Conservation (phyloP, 2,329 filamentous ascomycete genomes). For the Cercospora sp. region DNA sequence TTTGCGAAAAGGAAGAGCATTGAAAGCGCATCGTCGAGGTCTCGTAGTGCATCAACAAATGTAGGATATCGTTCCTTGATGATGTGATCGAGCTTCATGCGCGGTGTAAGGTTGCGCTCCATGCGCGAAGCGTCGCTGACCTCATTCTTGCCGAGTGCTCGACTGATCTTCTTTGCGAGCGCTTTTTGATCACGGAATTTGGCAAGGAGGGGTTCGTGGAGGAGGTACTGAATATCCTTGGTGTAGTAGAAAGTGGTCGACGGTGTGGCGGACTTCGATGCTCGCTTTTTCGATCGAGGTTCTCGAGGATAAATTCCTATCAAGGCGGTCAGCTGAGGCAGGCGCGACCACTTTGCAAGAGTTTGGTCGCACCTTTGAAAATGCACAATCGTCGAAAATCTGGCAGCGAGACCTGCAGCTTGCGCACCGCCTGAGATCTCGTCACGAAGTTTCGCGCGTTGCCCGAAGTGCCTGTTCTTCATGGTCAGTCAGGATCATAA, state of each 20-base stretch:
- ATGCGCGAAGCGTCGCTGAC: conserved; percentile 82
- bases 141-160: conserved; percentile 87
- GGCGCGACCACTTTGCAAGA: background rate
- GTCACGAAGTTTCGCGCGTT: conserved; percentile 98
- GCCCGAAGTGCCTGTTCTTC: conserved; percentile 69
- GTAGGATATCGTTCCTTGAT: conserved; percentile 98
- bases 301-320: conserved; percentile 91
- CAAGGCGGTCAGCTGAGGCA: background rate
- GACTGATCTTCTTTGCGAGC: conserved; percentile 95
- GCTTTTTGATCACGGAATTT: conserved; percentile 98
- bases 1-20: conserved; percentile 98
- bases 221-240: conserved; percentile 97
- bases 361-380: conserved; percentile 71
- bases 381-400: conserved; percentile 99
- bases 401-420: conserved; percentile 93
- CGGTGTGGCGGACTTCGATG: conserved; percentile 81
- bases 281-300: conserved; percentile 96
- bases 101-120: conserved; percentile 86
- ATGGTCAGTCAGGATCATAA: background rate
- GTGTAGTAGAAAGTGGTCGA: conserved; percentile 90
- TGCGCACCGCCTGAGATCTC: conserved; percentile 92
- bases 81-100: conserved; percentile 91
- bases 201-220: conserved; percentile 89
- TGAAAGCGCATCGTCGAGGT: conserved; percentile 93
- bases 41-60: conserved; percentile 88